These are phyloP conservation scores for Spirogloea muscicola DNA, from an alignment of 139 green algal genomes.

Conservation along the genomic window DNA sequence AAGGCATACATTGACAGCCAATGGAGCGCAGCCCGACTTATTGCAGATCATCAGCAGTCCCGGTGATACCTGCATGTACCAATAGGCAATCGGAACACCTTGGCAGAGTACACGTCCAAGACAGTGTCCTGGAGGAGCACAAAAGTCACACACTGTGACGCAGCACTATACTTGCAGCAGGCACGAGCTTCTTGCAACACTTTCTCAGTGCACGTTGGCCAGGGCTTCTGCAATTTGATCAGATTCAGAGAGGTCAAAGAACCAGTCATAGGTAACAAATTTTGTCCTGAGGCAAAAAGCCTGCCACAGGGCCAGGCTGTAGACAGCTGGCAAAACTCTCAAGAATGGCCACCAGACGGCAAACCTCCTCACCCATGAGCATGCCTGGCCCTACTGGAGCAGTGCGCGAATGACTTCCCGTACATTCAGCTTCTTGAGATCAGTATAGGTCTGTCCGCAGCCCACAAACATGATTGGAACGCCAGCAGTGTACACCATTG, in stretches of 20 bases:
- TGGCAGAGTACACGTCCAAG: too few relatives aligned
- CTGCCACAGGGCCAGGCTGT: background rate
- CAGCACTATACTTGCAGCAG: too few relatives aligned
- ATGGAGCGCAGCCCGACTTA: background rate
- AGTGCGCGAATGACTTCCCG: constrained; percentile 83
- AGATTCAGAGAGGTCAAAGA: background rate
- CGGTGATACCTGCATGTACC: too few relatives aligned
- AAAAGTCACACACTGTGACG: too few relatives aligned
- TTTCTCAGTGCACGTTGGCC: too few relatives aligned
- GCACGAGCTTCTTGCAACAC: too few relatives aligned
- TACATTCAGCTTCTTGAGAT: constrained; percentile 90
- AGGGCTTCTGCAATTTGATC: too few relatives aligned
- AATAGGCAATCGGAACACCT: too few relatives aligned
- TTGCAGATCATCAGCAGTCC: background rate
- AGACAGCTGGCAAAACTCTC: background rate
- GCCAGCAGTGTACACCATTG: constrained; percentile 94
- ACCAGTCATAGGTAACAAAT: background rate
- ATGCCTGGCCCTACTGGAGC: constrained; percentile 60
- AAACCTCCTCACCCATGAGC: background rate
- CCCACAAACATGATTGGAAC: constrained; percentile 98
- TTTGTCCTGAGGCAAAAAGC: background rate
- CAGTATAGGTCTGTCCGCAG: constrained; percentile 94
- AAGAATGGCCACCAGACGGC: background rate
- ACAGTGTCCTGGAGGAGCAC: too few relatives aligned
- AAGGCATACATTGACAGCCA: constrained; percentile 28